These are phyloP conservation scores for Sarcocystis neurona DNA, from an alignment of 169 alveolate genomes.

Conservation along the genomic window DNA sequence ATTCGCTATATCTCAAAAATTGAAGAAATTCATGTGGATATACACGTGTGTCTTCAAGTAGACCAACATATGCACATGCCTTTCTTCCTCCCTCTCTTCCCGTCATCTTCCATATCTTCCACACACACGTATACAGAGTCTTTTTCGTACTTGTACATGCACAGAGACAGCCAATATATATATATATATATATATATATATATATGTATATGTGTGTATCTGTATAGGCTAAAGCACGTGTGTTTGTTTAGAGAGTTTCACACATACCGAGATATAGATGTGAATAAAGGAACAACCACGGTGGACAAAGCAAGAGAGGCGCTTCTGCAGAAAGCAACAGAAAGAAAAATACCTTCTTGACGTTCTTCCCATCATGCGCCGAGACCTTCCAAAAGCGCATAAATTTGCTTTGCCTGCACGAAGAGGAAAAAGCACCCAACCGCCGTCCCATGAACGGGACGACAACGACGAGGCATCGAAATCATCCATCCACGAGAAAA, in stretches of 20 bases:
- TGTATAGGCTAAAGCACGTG: not conserved
- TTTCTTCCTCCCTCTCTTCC: no score
- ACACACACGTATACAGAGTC: no score
- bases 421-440: not conserved
- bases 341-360: conserved; percentile 1
- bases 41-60: no score
- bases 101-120: no score
- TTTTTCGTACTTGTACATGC: not conserved
- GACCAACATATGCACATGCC: no score
- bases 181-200: conserved; percentile 7
- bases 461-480: not conserved
- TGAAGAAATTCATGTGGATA: no score
- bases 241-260: not conserved
- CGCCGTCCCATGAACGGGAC: not conserved
- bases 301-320: not conserved
- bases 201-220: no score
- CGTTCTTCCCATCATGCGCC: not conserved
- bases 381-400: conserved; percentile 38
- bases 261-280: not conserved
- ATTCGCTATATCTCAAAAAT: no score
- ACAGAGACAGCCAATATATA: not conserved
- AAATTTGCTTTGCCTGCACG: conserved; percentile 1
- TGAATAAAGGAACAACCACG: not conserved
- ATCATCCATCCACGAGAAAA: no score
- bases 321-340: not conserved